Base-by-base conservation (phyloP, 208 protist genomes). In the Leishmania guyanensis region DNA sequence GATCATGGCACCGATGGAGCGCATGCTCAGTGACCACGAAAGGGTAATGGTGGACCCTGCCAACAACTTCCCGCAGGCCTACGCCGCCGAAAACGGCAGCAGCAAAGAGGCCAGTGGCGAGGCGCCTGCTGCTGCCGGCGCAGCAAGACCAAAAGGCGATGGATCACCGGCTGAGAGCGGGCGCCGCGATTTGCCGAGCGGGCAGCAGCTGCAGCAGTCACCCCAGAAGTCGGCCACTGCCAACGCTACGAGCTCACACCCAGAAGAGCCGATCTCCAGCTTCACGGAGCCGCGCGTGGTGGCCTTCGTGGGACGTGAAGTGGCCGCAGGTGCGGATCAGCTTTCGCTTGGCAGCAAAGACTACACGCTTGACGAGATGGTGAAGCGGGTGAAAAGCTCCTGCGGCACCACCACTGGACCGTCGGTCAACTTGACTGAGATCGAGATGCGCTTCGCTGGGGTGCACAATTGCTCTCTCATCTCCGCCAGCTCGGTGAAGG, bases 311-410 rank as follows among this genome's bases (percentile, higher is more conserved):
- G 64, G 16, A 39, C 85, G 81, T 33, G 72, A 77, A 5, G 78
- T 84, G 3, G 72, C 69, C 17, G 75, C 58, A 2, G 86, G 77
- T 3, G 78, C 80, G 71, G 83, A 85, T 50, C 73, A 81, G 78
- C 64, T 91, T 3, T 65, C 64, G 14, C 74, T 89, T 5, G 85
- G 82, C 51, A 80, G 77, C 33, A 83, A 86, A 58, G 87, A 92
- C 64, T 91, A 86, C 72, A 76, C 77, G 2, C 69, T 92, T 78
- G 89, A 92, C 66, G 91, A 94, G 81, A 81, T 92, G 69, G 80
- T 94, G 56, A 70, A 62, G 53, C 83, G 77, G 39, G 62, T n/a
- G 26, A 48, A 71, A 39, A 46, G 14, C 69, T 33, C 43, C 56
- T 75, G 56, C 54, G 78, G 78, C 48, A 75, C 53, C 76, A 78